Evolutionary conservation across 176 grass and related monocot genomes (phyloP).

Genomic region (Ensete ventricosum): DNA sequence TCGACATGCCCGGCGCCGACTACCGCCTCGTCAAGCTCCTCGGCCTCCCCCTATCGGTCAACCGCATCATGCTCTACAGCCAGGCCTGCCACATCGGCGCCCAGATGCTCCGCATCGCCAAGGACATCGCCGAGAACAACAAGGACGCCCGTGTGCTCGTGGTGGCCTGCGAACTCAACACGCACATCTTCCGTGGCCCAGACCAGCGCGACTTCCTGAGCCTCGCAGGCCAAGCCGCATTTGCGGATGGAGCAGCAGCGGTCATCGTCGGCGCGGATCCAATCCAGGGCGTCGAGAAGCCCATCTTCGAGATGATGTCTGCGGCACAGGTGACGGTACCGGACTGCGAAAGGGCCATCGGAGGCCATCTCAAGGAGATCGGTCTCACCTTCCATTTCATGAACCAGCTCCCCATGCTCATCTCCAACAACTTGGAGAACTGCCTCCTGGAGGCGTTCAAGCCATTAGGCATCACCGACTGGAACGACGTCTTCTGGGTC

Average conservation of each 20-base stretch:
- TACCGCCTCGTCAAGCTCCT: background rate
- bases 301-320: background rate
- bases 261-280: background rate
- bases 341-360: background rate
- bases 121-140: slow-evolving; percentile 1
- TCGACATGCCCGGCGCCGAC: background rate
- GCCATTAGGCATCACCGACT: background rate
- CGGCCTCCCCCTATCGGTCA: background rate
- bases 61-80: background rate
- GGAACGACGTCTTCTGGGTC: slow-evolving; percentile 2
- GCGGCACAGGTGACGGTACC: background rate
- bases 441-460: background rate
- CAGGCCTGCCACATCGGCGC: slow-evolving; percentile 1
- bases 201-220: background rate
- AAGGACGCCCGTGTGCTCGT: background rate
- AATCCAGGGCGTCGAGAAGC: background rate
- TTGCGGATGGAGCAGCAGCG: background rate
- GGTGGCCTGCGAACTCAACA: background rate
- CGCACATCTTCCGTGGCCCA: background rate
- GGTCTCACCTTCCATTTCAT: slow-evolving; percentile 3
- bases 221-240: background rate
- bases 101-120: background rate
- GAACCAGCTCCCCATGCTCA: background rate
- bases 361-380: background rate
- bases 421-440: background rate